Evolutionary conservation across 371 early-diverging fungal genomes (phyloP), one percentile per base, ranked within the genome.

Genomic region (Apophysomyces trapeziformis): DNA sequence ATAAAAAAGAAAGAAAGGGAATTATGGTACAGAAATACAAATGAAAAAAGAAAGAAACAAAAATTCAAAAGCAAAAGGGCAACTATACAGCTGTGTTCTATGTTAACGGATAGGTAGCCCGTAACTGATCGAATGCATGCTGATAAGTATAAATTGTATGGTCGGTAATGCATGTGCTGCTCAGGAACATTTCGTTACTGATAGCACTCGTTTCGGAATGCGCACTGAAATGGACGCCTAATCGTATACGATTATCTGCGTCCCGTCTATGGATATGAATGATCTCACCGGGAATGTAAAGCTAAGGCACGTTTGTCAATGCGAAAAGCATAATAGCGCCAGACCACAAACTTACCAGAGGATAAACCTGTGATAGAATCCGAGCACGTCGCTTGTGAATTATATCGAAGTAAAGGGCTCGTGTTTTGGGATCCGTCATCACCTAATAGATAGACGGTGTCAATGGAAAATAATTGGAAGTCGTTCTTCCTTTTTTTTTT

Each of bases 201-300:
- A 79, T 72, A 11, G 65, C 37, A 37, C 67, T 66, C 1, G 63
- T 65, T 9, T 68, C 68, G 5, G 65, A 38, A 32, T 76, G 72
- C 14, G 71, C 54, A 13, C 66, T 67, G 16, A 66, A 76, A 6
- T 44, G 62, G 8, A 60, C 44, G 26, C 70, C 54, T 37, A 56
- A 50, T 38, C 57, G 68, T 38, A 61, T 63, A 14, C 44, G 68
- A 47, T 43, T 37, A 21, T 57, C 61, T 7, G 46, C 38, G 36
- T 70, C 75, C 7, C 66, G 68, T 59, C 74, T 72, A 39, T 60
- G 60, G 7, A 80, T 78, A 18, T 80, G 78, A 16, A 77, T 43
- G 6, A 80, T 73, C 41, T 73, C 69, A 35, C 80, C 80, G 43
- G 80, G 80, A 43, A 80, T 77, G 61, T 77, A 80, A 13, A 80